These are phyloP conservation scores for Fusarium oxysporum DNA, from an alignment of 2,329 filamentous ascomycete genomes.

Conservation along the genomic window DNA sequence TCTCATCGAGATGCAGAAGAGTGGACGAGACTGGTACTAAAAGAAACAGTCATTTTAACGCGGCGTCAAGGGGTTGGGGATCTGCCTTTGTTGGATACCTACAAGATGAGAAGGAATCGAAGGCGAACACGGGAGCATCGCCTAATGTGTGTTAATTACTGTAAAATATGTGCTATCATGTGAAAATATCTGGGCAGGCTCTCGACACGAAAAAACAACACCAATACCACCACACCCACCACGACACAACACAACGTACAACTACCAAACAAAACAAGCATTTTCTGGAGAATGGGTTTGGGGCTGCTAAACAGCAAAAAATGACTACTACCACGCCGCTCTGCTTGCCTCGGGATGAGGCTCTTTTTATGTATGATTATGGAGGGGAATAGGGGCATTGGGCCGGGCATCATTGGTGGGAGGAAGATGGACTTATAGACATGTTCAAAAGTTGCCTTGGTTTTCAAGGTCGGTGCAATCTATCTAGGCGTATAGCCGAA, in stretches of 20 bases:
- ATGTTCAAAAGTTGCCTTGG: slow-evolving; percentile 33
- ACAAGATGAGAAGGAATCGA: slow-evolving; percentile 26
- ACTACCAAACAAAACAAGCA: slow-evolving; percentile 27
- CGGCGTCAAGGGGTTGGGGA: slow-evolving; percentile 41
- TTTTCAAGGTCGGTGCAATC: slow-evolving; percentile 26
- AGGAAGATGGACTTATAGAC: slow-evolving; percentile 37
- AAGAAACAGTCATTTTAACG: slow-evolving; percentile 26
- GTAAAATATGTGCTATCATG: slow-evolving; percentile 49
- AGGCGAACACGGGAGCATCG: slow-evolving; percentile 20
- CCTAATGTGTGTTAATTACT: slow-evolving; percentile 49
- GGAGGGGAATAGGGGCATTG: slow-evolving; percentile 30
- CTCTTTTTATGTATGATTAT: slow-evolving; percentile 49
- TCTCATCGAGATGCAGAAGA: slow-evolving; percentile 98
- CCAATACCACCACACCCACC: slow-evolving; percentile 13
- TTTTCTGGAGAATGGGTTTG: slow-evolving; percentile 38
- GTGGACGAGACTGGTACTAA: slow-evolving; percentile 85
- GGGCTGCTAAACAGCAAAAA: slow-evolving; percentile 42
- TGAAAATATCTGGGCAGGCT: slow-evolving; percentile 42
- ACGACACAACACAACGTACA: slow-evolving; percentile 11
- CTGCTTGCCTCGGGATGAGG: slow-evolving; percentile 46
- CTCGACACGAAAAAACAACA: slow-evolving; percentile 39
- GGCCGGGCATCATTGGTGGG: slow-evolving; percentile 19
- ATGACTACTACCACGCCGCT: slow-evolving; percentile 49
- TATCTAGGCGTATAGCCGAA: slow-evolving; percentile 16
- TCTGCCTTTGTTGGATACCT: slow-evolving; percentile 40